A percentile compares a stretch with the other conserved stretches of the same genome.
Evolutionary conservation across 805 yeast species (phyloP).

Genomic region (Scheffersomyces spartinae): DNA sequence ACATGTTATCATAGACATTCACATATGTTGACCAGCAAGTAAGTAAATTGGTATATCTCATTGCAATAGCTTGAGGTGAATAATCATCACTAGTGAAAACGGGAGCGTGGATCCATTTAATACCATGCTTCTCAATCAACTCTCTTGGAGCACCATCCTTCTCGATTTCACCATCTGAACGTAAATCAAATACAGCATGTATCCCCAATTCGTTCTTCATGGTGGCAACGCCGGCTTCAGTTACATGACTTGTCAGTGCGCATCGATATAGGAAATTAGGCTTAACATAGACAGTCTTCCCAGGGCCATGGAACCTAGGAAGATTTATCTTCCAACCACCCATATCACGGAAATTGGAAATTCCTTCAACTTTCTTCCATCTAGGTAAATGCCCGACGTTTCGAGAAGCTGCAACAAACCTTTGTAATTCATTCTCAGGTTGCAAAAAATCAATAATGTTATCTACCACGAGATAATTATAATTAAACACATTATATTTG

Average conservation of each 20-base stretch:
- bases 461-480: constrained; percentile 41
- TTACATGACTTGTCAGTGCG: constrained; percentile 46
- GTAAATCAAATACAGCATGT: constrained; percentile 50
- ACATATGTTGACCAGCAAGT: constrained; percentile 54
- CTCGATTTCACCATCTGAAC: constrained; percentile 47
- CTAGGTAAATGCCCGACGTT: constrained; percentile 34
- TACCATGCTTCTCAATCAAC: constrained; percentile 29
- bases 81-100: constrained; percentile 41
- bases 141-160: constrained; percentile 31
- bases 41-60: constrained; percentile 40
- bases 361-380: constrained; percentile 56
- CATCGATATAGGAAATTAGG: constrained; percentile 49
- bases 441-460: constrained; percentile 36
- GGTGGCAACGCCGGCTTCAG: constrained; percentile 34
- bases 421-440: constrained; percentile 35
- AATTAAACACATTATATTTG: constrained; percentile 43
- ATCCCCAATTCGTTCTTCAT: constrained; percentile 37
- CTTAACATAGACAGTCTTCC: constrained; percentile 28
- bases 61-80: constrained; percentile 55
- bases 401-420: constrained; percentile 34
- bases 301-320: constrained; percentile 14
- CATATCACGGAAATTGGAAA: constrained; percentile 63
- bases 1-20: constrained; percentile 48
- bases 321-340: constrained; percentile 56
- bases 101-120: constrained; percentile 42